Percentiles rank a stretch among this genome's conserved stretches.
These are phyloP conservation scores for Myxozyma sirexii DNA, from an alignment of 805 yeast genomes.

Conservation along the genomic window DNA sequence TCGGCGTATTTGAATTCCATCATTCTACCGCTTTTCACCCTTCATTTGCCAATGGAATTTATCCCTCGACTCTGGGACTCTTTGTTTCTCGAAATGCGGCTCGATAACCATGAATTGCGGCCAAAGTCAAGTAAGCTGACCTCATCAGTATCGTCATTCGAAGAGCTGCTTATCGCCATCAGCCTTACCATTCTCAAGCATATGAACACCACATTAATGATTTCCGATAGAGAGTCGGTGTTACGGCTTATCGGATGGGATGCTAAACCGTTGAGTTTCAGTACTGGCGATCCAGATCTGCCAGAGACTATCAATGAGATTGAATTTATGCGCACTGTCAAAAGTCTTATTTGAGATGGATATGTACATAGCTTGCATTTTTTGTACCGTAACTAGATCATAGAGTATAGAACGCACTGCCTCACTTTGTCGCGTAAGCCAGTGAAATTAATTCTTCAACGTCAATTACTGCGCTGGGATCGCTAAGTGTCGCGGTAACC, in stretches of 20 bases:
- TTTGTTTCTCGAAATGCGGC: slow-evolving; percentile 55
- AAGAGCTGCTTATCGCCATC: slow-evolving; percentile 55
- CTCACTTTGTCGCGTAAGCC: not conserved
- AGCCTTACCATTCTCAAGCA: slow-evolving; percentile 60
- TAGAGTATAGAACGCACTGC: too few relatives aligned
- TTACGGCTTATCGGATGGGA: slow-evolving; percentile 45
- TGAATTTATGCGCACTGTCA: slow-evolving; percentile 16
- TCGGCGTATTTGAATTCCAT: slow-evolving; percentile 49
- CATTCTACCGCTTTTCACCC: slow-evolving; percentile 50
- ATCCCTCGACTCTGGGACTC: slow-evolving; percentile 59
- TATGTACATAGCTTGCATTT: too few relatives aligned
- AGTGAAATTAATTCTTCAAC: not conserved
- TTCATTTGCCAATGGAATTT: slow-evolving; percentile 51
- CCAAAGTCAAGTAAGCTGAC: not conserved
- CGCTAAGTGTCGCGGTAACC: not conserved
- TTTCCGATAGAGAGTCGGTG: slow-evolving; percentile 28
- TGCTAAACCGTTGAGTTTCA: slow-evolving; percentile 49
- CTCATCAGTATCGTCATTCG: slow-evolving; percentile 41
- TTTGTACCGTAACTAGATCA: too few relatives aligned
- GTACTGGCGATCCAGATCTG: slow-evolving; percentile 47
- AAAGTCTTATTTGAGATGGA: slow-evolving; percentile 6
- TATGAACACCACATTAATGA: slow-evolving; percentile 50
- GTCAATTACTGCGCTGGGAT: not conserved
- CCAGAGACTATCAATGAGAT: slow-evolving; percentile 13
- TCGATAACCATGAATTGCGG: not conserved